These are phyloP conservation scores for Globisporangium alternatum DNA, from an alignment of 352 stramenopile species.

Conservation along the genomic window DNA sequence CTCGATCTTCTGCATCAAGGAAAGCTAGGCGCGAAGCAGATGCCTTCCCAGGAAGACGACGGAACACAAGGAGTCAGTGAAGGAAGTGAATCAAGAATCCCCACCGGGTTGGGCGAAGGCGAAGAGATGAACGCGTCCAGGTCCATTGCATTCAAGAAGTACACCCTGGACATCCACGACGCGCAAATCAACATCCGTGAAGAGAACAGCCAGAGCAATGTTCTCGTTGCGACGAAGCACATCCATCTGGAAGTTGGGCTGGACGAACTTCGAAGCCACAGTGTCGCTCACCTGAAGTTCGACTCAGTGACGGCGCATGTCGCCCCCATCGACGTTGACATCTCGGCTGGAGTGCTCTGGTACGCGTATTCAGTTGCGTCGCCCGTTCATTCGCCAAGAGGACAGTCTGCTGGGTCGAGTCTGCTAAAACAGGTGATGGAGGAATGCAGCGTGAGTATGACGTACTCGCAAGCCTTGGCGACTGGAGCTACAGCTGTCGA, in stretches of 20 bases:
- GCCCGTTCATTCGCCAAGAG: conserved; percentile 6
- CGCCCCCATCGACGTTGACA: conserved; percentile 72
- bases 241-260: conserved; percentile 74
- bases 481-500: conserved; percentile 49
- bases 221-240: conserved; percentile 68
- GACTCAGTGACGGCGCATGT: conserved; percentile 69
- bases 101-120: conserved; percentile 1
- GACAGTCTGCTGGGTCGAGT: conserved; percentile 20
- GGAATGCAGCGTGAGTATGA: conserved; percentile 61
- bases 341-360: conserved; percentile 67
- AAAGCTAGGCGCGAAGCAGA: conserved; percentile 51
- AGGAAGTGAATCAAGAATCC: conserved; percentile 11
- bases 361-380: conserved; percentile 39
- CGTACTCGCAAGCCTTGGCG: conserved; percentile 47
- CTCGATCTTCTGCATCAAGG: conserved; percentile 74
- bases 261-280: conserved; percentile 39
- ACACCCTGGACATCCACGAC: conserved; percentile 75
- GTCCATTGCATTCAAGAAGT: conserved; percentile 58
- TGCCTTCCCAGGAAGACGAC: conserved; percentile 15
- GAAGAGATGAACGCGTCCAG: conserved; percentile 22
- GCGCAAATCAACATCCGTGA: conserved; percentile 79
- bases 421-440: conserved; percentile 78
- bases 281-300: conserved; percentile 60
- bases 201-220: conserved; percentile 58
- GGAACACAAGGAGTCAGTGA: conserved; percentile 14